phyloP scores from a whole-genome alignment of 306 rosid species.

The Astragalus membranaceus region DNA sequence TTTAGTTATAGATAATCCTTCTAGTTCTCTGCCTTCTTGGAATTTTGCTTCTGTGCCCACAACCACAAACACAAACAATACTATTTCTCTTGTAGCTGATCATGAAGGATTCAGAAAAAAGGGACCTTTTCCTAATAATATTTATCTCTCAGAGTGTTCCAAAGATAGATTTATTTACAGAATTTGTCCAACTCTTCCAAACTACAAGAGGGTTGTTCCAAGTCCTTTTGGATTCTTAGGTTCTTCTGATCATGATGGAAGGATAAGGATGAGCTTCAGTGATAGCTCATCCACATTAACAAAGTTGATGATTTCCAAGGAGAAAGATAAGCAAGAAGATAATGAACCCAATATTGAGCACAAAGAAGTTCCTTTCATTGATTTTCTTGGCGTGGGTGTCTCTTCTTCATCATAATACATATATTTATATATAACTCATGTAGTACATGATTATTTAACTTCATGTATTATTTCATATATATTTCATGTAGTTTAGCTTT shows the following conservation, averaged over 20 bases:
- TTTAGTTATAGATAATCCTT: constrained; percentile 12
- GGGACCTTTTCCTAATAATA: constrained; percentile 18
- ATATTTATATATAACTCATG: neutral
- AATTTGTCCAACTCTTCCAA: constrained; percentile 33
- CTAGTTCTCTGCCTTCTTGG: constrained; percentile 44
- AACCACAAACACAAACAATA: neutral
- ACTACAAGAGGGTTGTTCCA: constrained; percentile 33
- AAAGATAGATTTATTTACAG: constrained; percentile 24
- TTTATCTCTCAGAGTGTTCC: constrained; percentile 29
- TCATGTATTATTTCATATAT: neutral
- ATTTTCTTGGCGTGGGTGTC: constrained; percentile 87
- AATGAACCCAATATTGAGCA: constrained; percentile 21
- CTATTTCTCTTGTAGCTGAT: neutral
- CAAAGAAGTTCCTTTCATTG: constrained; percentile 65
- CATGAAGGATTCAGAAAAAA: constrained; percentile 14
- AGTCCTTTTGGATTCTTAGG: constrained; percentile 31
- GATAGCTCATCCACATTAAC: constrained; percentile 27
- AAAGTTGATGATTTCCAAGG: constrained; percentile 24
- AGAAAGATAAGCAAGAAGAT: constrained; percentile 32
- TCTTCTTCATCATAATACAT: constrained; percentile 38
- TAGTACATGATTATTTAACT: constrained; percentile 30
- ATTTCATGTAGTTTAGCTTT: constrained; percentile 15
- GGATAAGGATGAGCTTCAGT: constrained; percentile 19
- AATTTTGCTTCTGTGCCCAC: constrained; percentile 40
- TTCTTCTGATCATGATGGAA: constrained; percentile 15